phyloP scores from a whole-genome alignment of 225 moss, liverwort and hornwort species.

The Sphagnum tenellum region DNA sequence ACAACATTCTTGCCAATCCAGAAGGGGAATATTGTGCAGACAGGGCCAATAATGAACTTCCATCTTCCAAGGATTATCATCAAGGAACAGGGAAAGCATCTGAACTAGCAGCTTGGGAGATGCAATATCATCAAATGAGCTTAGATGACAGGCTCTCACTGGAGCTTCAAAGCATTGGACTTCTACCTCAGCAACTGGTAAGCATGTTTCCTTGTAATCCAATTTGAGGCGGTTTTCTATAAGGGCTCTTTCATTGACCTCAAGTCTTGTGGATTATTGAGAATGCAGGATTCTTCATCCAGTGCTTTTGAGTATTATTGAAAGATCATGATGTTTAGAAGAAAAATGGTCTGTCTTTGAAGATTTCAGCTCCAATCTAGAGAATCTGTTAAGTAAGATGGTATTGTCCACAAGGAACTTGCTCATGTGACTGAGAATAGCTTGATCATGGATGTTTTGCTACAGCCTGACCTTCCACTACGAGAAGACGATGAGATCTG shows the following conservation, averaged over 20 bases:
- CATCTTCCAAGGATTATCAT: slow-evolving; percentile 27
- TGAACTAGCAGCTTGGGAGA: slow-evolving; percentile 69
- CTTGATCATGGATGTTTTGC: no score
- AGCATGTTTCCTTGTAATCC: not conserved
- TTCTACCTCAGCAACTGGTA: slow-evolving; percentile 64
- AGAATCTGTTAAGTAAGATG: no score
- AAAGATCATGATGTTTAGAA: no score
- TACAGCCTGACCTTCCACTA: slow-evolving; percentile 52
- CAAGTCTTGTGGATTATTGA: no score
- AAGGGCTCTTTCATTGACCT: no score
- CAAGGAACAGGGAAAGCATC: slow-evolving; percentile 19
- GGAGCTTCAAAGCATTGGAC: slow-evolving; percentile 76
- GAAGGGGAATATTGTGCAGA: slow-evolving; percentile 19
- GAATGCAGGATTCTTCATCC: no score
- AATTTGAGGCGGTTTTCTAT: no score
- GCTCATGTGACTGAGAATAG: no score
- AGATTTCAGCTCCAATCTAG: no score
- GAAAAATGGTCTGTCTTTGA: no score
- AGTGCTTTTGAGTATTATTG: no score
- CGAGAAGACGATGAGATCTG: slow-evolving; percentile 70
- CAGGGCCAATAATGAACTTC: slow-evolving; percentile 6
- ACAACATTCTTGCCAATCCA: slow-evolving; percentile 38
- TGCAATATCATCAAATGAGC: slow-evolving; percentile 68
- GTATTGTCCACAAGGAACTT: no score
- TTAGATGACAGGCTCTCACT: slow-evolving; percentile 71